phyloP scores from a whole-genome alignment of 805 yeast species.

The Priceomyces castillae region DNA sequence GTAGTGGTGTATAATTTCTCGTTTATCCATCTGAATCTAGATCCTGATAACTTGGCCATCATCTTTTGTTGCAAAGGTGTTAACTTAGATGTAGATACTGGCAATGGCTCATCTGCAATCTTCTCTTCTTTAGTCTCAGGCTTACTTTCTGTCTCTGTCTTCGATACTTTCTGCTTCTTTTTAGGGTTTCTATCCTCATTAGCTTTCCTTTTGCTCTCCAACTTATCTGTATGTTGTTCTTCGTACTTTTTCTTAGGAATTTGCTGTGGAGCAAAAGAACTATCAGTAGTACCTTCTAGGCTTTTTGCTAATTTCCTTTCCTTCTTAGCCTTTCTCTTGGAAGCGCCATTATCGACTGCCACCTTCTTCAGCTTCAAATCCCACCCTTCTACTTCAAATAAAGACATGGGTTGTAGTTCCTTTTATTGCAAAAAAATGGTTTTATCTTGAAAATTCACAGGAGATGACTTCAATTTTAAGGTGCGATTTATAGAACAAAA shows the following conservation, averaged over 20 bases:
- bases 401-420: slow-evolving; percentile 44
- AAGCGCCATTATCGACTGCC: slow-evolving; percentile 39
- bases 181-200: slow-evolving; percentile 6
- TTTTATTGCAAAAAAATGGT: not conserved
- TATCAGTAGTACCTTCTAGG: slow-evolving; percentile 5
- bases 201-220: slow-evolving; percentile 8
- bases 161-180: slow-evolving; percentile 6
- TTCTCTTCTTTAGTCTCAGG: slow-evolving; percentile 5
- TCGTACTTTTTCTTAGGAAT: slow-evolving; percentile 10
- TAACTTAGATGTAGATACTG: slow-evolving; percentile 35
- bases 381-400: slow-evolving; percentile 86
- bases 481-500: slow-evolving; percentile 1
- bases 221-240: slow-evolving; percentile 4
- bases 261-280: slow-evolving; percentile 8
- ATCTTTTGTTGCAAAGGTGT: slow-evolving; percentile 92
- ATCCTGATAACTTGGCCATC: slow-evolving; percentile 92
- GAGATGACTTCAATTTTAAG: not conserved
- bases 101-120: slow-evolving; percentile 15
- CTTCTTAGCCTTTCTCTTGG: slow-evolving; percentile 27
- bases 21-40: slow-evolving; percentile 96
- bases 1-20: slow-evolving; percentile 90
- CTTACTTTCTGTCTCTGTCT: slow-evolving; percentile 2
- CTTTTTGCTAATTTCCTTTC: slow-evolving; percentile 22
- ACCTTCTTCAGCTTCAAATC: slow-evolving; percentile 54
- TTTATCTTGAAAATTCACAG: not conserved